A percentile compares a stretch with the other conserved stretches of the same genome.
Conservation (phyloP, 2,329 filamentous ascomycete species). For the Fusarium sulawesiense region DNA sequence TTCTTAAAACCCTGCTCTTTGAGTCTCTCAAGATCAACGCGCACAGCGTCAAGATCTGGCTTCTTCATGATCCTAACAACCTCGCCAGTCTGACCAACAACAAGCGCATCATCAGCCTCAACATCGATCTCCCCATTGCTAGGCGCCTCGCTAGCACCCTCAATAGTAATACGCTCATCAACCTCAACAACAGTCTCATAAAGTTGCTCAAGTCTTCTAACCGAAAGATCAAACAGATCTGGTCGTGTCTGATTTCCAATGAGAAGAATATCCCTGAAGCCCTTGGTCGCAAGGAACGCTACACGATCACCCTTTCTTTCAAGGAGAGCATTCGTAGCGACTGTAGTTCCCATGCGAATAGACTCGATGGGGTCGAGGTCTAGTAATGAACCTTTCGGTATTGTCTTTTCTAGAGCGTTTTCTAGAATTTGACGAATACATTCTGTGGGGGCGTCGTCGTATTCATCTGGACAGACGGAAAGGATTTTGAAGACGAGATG, state of each 20-base stretch:
- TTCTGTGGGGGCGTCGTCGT: slow-evolving; percentile 78
- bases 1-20: slow-evolving; percentile 68
- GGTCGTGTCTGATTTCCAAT: slow-evolving; percentile 81
- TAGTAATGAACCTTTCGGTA: slow-evolving; percentile 51
- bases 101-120: slow-evolving; percentile 63
- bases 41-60: slow-evolving; percentile 66
- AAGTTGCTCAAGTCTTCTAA: slow-evolving; percentile 74
- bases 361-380: slow-evolving; percentile 63
- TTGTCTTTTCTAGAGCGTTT: slow-evolving; percentile 47
- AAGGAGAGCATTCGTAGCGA: slow-evolving; percentile 80
- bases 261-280: slow-evolving; percentile 76
- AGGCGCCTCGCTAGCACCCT: slow-evolving; percentile 79
- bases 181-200: slow-evolving; percentile 78
- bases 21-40: slow-evolving; percentile 67
- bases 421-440: slow-evolving; percentile 68
- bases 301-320: slow-evolving; percentile 79
- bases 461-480: slow-evolving; percentile 74
- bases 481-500: slow-evolving; percentile 45
- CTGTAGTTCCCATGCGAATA: slow-evolving; percentile 84
- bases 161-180: slow-evolving; percentile 79
- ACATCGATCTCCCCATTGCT: slow-evolving; percentile 61
- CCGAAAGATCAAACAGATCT: slow-evolving; percentile 78
- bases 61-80: slow-evolving; percentile 73
- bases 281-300: slow-evolving; percentile 76
- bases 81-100: slow-evolving; percentile 75